Evolutionary conservation across 441 rosid genomes (phyloP).

Genomic region (Melastoma candidum): DNA sequence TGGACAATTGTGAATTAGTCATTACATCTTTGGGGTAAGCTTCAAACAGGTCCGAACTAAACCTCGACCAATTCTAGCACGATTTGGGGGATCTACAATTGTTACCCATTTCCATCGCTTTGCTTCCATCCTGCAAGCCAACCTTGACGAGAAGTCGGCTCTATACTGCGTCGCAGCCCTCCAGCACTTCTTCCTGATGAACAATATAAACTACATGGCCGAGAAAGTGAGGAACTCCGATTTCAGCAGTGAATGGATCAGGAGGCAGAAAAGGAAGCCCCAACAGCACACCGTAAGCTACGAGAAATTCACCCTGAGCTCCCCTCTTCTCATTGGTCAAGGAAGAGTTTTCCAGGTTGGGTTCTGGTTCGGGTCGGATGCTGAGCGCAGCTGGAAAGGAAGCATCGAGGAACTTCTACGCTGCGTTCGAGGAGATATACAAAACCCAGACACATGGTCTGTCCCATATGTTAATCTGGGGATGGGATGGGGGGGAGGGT

Average conservation of each 20-base stretch:
- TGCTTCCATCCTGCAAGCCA: conserved; percentile 57
- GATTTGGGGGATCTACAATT: conserved; percentile 6
- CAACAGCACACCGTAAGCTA: conserved; percentile 66
- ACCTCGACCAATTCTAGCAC: too few relatives aligned
- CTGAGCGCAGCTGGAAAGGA: conserved; percentile 31
- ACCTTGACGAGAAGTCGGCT: conserved; percentile 56
- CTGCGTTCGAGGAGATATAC: conserved; percentile 80
- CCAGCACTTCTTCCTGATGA: conserved; percentile 77
- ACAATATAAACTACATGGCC: conserved; percentile 85
- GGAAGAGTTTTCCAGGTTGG: conserved; percentile 37
- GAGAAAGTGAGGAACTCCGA: conserved; percentile 66
- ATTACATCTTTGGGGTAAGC: too few relatives aligned
- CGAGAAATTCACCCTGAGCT: conserved; percentile 67
- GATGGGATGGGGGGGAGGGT: neutral
- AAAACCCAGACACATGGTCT: conserved; percentile 65
- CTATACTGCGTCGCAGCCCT: conserved; percentile 54
- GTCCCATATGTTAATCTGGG: conserved; percentile 54
- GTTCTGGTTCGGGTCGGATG: conserved; percentile 31
- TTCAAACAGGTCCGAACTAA: too few relatives aligned
- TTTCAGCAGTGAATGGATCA: conserved; percentile 70
- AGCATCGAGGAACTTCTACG: conserved; percentile 45
- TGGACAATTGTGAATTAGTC: too few relatives aligned
- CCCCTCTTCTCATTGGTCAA: conserved; percentile 48
- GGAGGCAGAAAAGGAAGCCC: conserved; percentile 70
- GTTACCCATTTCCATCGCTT: conserved; percentile 42